Evolutionary conservation across 1,284 basidiomycete genomes (phyloP).

Genomic region (Ganoderma lucidum): DNA sequence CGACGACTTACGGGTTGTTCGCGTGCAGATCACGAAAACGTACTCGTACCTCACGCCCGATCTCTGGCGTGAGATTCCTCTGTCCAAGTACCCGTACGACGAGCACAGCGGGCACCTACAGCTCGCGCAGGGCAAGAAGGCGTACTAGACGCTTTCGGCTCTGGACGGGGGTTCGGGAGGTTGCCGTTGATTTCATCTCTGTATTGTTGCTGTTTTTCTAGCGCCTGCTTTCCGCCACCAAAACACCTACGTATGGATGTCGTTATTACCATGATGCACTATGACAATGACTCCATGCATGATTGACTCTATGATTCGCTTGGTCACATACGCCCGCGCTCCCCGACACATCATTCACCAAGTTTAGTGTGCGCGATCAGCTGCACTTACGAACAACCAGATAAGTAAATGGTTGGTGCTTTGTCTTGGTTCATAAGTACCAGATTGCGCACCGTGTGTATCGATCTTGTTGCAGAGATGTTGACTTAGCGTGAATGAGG

Average conservation of each 20-base stretch:
- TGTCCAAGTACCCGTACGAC: slow-evolving; percentile 91
- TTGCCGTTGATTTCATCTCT: slow-evolving; percentile 30
- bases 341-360: too few relatives aligned
- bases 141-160: slow-evolving; percentile 59
- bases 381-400: too few relatives aligned
- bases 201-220: slow-evolving; percentile 38
- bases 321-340: too few relatives aligned
- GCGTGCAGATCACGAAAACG: slow-evolving; percentile 89
- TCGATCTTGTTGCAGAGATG: too few relatives aligned
- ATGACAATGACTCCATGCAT: neutral
- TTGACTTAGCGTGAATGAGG: too few relatives aligned
- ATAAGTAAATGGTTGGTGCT: too few relatives aligned
- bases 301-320: neutral
- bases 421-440: too few relatives aligned
- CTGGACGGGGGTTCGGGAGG: slow-evolving; percentile 38
- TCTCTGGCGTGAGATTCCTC: slow-evolving; percentile 95
- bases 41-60: slow-evolving; percentile 98
- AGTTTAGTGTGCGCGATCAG: too few relatives aligned
- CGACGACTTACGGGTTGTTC: slow-evolving; percentile 8
- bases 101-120: slow-evolving; percentile 93
- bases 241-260: slow-evolving; percentile 18
- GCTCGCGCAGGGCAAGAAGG: slow-evolving; percentile 83
- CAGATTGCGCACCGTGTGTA: too few relatives aligned
- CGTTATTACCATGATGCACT: neutral
- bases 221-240: slow-evolving; percentile 29